These are phyloP conservation scores for Tulasnella sp. DNA, from an alignment of 768 basidiomycete genomes.

Conservation along the genomic window DNA sequence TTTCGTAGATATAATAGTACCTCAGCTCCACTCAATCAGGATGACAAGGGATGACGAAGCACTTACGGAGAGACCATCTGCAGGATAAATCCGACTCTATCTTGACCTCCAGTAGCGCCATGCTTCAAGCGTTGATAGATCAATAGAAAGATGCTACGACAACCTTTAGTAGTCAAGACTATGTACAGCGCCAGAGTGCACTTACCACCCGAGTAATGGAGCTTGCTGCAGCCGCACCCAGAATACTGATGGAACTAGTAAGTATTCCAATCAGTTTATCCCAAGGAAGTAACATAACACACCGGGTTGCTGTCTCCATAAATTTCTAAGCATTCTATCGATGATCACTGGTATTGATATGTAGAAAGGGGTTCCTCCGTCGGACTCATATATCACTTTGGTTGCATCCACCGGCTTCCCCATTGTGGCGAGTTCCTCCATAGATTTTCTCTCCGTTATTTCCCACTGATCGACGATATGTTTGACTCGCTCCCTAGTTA, in stretches of 20 bases:
- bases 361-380: background rate
- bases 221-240: slow-evolving; percentile 18
- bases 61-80: slow-evolving; percentile 17
- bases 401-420: background rate
- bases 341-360: slow-evolving; percentile 20
- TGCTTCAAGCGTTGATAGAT: slow-evolving; percentile 19
- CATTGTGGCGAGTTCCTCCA: background rate
- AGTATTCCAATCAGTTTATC: no score
- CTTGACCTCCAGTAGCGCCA: slow-evolving; percentile 17
- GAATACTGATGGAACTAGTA: slow-evolving; percentile 16
- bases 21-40: no score
- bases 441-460: background rate
- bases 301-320: slow-evolving; percentile 19
- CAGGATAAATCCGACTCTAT: slow-evolving; percentile 19
- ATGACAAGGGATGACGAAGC: background rate
- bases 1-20: no score
- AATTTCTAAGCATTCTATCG: slow-evolving; percentile 18
- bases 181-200: background rate
- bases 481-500: background rate
- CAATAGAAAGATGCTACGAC: slow-evolving; percentile 18
- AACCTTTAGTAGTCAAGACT: background rate
- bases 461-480: slow-evolving; percentile 14
- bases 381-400: background rate
- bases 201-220: slow-evolving; percentile 16
- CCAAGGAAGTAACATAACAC: no score